Base-by-base conservation (phyloP, 129 eudicot genomes). In the Glebionis coronaria region DNA sequence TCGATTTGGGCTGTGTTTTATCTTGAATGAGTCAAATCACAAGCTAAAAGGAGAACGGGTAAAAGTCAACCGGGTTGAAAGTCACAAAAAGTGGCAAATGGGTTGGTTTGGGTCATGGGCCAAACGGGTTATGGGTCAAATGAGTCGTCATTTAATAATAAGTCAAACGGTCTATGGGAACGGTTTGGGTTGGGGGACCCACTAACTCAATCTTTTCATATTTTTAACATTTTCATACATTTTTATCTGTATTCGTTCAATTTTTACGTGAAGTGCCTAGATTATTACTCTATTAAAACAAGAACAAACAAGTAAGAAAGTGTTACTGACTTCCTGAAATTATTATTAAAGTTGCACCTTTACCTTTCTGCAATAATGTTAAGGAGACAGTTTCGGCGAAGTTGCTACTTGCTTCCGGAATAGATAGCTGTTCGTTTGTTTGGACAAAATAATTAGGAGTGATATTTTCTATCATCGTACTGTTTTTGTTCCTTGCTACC, bases 361-460 rank as follows among this genome's bases (percentile, higher is more conserved):
- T 83, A 68, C 80, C 92, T 71, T 79, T 88, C 76, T 82, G 95
- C 81, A 92, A 70, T 73, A 92, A 76, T 67, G 47, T 74, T 63
- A 88, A 77, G 45, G 96, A 81, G 61, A 87, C 96, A 61, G 85
- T 82, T 76, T 85, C 95, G 2, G 98, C 80, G 83, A 92, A 92
- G 82, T 92, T 92, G 61, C 98, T 96, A 69, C 60, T 73, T 14
- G 95, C 82, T 61, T 60, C 84, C 49, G 86, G 68, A 79, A 81
- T 38, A 29, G 89, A 66, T 40, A 69, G 46, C 46, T 83, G 77
- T 55, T 65, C 72, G 52, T 49, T 68, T 42, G 76, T 78, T 56
- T 83, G 69, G 8, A 72, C 29, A 55, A 74, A 63, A 47, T 86
- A 85, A 78, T 44, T 69, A 55, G 91, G 85, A 56, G 88, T 64